phyloP scores from a whole-genome alignment of 805 yeast species.

The Naumovozyma castellii region DNA sequence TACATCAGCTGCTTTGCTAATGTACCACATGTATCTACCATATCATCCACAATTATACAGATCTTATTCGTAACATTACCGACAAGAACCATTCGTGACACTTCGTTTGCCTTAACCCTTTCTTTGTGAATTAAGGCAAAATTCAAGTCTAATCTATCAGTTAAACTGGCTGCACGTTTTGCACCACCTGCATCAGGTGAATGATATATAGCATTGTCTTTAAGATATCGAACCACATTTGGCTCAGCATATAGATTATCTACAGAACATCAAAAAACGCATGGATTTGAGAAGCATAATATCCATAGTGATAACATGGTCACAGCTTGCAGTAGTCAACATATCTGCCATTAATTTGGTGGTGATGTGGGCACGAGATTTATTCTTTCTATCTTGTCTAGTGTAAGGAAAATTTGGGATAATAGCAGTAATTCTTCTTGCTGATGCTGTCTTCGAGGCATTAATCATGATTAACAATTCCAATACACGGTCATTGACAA shows the following conservation, averaged over 20 bases:
- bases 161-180: conserved; percentile 74
- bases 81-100: conserved; percentile 73
- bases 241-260: conserved; percentile 83
- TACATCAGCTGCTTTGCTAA: conserved; percentile 75
- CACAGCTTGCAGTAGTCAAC: conserved; percentile 76
- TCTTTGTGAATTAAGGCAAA: conserved; percentile 82
- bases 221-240: conserved; percentile 63
- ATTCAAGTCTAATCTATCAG: conserved; percentile 68
- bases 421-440: conserved; percentile 73
- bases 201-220: conserved; percentile 46
- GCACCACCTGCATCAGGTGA: conserved; percentile 92
- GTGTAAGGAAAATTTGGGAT: conserved; percentile 81
- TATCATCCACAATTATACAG: conserved; percentile 75
- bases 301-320: conserved; percentile 81
- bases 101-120: conserved; percentile 75
- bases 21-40: conserved; percentile 89
- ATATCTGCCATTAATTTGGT: conserved; percentile 78
- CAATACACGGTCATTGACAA: conserved; percentile 63
- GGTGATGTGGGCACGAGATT: conserved; percentile 76
- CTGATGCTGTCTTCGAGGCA: conserved; percentile 76
- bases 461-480: conserved; percentile 71
- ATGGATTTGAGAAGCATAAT: conserved; percentile 84
- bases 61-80: conserved; percentile 73
- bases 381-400: conserved; percentile 79
- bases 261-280: conserved; percentile 76